Base-by-base conservation (phyloP, 352 stramenopile species). In the Peronospora farinosa region DNA sequence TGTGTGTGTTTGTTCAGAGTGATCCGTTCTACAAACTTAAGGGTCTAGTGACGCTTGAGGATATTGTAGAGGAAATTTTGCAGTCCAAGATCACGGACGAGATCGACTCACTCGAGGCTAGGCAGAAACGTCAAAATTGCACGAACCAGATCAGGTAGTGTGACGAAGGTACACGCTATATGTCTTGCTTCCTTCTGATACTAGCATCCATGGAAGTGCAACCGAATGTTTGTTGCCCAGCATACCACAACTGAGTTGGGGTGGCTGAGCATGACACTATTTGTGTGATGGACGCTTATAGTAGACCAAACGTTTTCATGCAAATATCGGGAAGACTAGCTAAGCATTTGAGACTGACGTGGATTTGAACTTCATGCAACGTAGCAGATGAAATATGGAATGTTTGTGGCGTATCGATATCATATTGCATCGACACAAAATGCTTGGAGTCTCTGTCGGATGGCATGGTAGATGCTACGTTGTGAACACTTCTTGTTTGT, bases 61-160 rank as follows among this genome's bases (percentile, higher is more conserved):
- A 99, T 67, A 97, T 99, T 42, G 92, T 99, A 38, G 95, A 98
- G 61, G 88, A 98, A 51, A 98, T 99, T 56, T 67, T 99, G 30
- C 77, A 90, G 54, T 89, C 96, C 59, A 95, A 98, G 61, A 97
- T 99, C 56, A 76, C 91, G 3, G 95, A 98, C 56, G 96, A 98
- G 62, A 97, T 86, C 15, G 88, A 98, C 64, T 83, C 69, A 13
- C 53, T 40, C 13, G 68, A 76, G 3, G 72, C 68, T 5, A 53
- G 49, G 11, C 67, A 57, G n/a, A 70, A 76, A 36, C 70, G 75
- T 7, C 67, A 72, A 46, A 65, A 68, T 41, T 74, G 69, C 51
- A 76, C 68, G 0, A 61, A 84, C 38, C 72, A 76, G 33, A 84
- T 86, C 30, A 74, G 65, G 16, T 59, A 54, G 11, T 58, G 73